Evolutionary conservation across 129 eudicot genomes (phyloP), one percentile per base, ranked within the genome.

Genomic region (Solidago caesia): DNA sequence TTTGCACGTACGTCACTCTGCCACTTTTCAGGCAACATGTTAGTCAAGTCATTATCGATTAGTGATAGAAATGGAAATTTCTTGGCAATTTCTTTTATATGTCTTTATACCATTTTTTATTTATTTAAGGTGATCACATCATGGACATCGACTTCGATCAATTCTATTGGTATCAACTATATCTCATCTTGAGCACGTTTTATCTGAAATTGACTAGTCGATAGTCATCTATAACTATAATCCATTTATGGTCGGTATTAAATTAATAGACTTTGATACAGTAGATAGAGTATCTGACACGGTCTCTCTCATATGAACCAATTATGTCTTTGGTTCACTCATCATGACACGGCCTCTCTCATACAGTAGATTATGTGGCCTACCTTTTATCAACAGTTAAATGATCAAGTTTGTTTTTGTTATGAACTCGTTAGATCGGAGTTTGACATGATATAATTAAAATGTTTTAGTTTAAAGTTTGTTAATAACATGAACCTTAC

Each of bases 1-100:
- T 2, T 6, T 58, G 33, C 67, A 72, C 76, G 76, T 59, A 72
- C 76, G 76, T 59, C 77, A 7, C 21, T 33, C 51, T 56, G 66
- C 57, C 44, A 8, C 25, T 49, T 62, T 8, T 8, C 68, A 74
- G 27, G 62, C 49, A 74, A 74, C 41, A 48, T 71, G 75, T 4
- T 39, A 55, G 49, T 53, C 55, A 71, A 53, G 75, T 71, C 75
- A 53, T 39, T 51, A 15, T 71, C 64, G 16, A 59, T 43, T 10
- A 42, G 26, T 33, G 39, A 33, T 33, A 42, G 52, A 65, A 21
- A 39, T 70, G 7, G 55, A 7, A 74, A 26, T 67, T 74, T 74
- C 78, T 16, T 14, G 25, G 78, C 63, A 74, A 49, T 48, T 74
- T 63, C 78, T 74, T 39, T 62, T 44, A 16, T 47, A 63, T 64